Evolutionary conservation across 2,329 filamentous ascomycete species (phyloP), one percentile per base, ranked within the genome.

Genomic region (Fusarium pseudonygamai): DNA sequence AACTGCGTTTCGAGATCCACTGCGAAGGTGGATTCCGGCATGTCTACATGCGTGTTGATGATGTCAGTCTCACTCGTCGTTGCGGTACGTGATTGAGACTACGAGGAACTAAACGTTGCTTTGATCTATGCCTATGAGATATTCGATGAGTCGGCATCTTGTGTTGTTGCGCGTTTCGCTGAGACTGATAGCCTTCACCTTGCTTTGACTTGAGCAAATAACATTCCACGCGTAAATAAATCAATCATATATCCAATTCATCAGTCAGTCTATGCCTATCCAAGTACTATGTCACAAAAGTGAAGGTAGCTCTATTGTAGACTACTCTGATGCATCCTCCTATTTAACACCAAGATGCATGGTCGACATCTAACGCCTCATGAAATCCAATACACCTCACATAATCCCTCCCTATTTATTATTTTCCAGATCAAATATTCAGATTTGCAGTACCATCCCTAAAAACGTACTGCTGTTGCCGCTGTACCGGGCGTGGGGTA

Each of bases 1-100:
- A 34, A 34, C 16, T 50, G n/a, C 47, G 30, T 15, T 50, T 50
- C 30, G 47, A 50, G 16, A 34, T 50, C n/a, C 47, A 50, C 16
- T 50, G 30, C 30, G 47, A 24, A 11, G 47, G 30, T 16, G 47
- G 18, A 50, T 50, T 50, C n/a, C 12, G 5, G 16, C 24, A 24
- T 50, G 47, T 4, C 14, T 7, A 50, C 8, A 20, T 50, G 8
- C 22, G 11, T 15, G 30, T 50, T 24, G 47, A 50, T 9, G 47
- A 34, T 50, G 30, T 50, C 47, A 50, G 47, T 15, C 47, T 50
- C 15, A 50, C 47, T 24, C 47, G 47, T 34, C 47, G 30, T 50
- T 50, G 47, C n/a, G 6, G 12, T 24, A 12, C 4, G n/a, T 50
- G n/a, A 50, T 50, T 24, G n/a, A 34, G 47, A 20, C 12, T 24